phyloP scores from a whole-genome alignment of 371 early-diverging fungal genomes.

The Blakeslea trispora region DNA sequence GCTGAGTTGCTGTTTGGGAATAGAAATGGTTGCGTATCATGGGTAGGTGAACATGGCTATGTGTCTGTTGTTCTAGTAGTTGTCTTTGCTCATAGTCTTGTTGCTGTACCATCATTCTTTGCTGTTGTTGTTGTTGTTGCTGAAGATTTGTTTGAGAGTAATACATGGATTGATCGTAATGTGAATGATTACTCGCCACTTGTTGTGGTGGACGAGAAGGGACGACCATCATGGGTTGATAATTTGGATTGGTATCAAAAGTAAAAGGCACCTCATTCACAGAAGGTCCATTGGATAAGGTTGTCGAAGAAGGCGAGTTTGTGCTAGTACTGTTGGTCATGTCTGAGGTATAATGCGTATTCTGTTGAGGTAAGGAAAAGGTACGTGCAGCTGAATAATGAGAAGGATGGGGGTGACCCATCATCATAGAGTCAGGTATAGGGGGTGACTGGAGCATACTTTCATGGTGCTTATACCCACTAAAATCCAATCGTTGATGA shows the following conservation, averaged over 20 bases:
- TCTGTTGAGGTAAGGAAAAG: neutral
- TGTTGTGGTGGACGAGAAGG: conserved; percentile 1
- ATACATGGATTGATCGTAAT: neutral
- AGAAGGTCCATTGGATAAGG: no score
- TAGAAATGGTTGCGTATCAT: conserved; percentile 6
- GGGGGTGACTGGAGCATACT: conserved; percentile 22
- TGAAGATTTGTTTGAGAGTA: neutral
- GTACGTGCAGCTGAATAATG: conserved; percentile 1
- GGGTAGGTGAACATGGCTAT: conserved; percentile 12
- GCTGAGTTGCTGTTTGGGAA: conserved; percentile 1
- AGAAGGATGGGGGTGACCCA: conserved; percentile 3
- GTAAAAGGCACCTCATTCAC: no score
- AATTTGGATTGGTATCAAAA: no score
- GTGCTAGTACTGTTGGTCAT: no score
- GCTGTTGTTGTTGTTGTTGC: conserved; percentile 5
- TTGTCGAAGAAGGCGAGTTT: no score
- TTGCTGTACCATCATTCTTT: conserved; percentile 20
- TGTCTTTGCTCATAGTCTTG: conserved; percentile 21
- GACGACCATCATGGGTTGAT: neutral
- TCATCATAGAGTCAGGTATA: conserved; percentile 15
- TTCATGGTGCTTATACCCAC: neutral
- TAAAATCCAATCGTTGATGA: conserved; percentile 19
- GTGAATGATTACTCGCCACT: conserved; percentile 2
- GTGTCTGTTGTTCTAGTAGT: conserved; percentile 1
- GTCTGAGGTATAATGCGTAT: no score